phyloP scores from a whole-genome alignment of 768 basidiomycete genomes.

The Boletellus ananas region DNA sequence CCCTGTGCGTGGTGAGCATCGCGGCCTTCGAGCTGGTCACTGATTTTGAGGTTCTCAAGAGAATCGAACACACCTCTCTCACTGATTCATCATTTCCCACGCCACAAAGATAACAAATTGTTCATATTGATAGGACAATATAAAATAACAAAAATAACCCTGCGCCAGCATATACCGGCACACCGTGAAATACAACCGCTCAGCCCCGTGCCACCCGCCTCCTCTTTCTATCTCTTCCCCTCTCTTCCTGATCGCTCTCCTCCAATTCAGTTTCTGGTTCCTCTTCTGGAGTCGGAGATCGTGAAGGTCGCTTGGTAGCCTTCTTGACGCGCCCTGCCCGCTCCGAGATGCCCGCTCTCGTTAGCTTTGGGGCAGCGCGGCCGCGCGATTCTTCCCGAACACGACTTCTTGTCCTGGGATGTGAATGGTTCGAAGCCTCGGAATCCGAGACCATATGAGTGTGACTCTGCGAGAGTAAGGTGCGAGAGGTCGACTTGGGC shows the following conservation, averaged over 20 bases:
- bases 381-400: slow-evolving; percentile 22
- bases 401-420: slow-evolving; percentile 22
- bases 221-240: slow-evolving; percentile 29
- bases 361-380: slow-evolving; percentile 6
- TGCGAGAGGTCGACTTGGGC: slow-evolving; percentile 18
- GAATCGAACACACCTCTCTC: background rate
- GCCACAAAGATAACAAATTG: background rate
- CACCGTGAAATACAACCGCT: background rate
- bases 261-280: slow-evolving; percentile 7
- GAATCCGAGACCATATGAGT: slow-evolving; percentile 18
- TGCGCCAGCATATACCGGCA: background rate
- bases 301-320: background rate
- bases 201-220: slow-evolving; percentile 21
- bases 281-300: slow-evolving; percentile 8
- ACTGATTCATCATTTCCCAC: background rate
- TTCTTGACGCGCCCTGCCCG: slow-evolving; percentile 3
- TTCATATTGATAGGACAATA: no score
- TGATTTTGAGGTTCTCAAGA: background rate
- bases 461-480: slow-evolving; percentile 21
- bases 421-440: slow-evolving; percentile 16
- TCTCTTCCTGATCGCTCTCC: slow-evolving; percentile 9
- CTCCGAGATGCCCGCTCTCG: slow-evolving; percentile 1
- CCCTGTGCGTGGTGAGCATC: slow-evolving; percentile 62
- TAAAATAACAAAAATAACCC: no score
- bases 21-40: slow-evolving; percentile 46